phyloP scores from a whole-genome alignment of 108 stramenopile genomes.

The Cylindrotheca closterium region DNA sequence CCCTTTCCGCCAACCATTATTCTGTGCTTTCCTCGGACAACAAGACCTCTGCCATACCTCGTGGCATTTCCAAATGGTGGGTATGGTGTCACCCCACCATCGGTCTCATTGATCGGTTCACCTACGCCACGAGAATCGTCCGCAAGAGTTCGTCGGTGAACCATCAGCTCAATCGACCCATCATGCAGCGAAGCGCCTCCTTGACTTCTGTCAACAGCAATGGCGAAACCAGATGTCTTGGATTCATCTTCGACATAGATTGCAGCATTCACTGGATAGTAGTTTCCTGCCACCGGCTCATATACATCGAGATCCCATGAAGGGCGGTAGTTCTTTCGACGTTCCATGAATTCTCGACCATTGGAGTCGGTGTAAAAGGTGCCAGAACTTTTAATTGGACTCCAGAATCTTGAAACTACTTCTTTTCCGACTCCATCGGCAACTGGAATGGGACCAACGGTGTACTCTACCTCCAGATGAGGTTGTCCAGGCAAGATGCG shows the following conservation, averaged over 20 bases:
- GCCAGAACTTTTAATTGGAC: slow-evolving; percentile 55
- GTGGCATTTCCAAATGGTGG: slow-evolving; percentile 82
- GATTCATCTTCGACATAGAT: slow-evolving; percentile 76
- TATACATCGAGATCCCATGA: slow-evolving; percentile 69
- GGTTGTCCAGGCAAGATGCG: slow-evolving; percentile 59
- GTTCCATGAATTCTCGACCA: slow-evolving; percentile 88
- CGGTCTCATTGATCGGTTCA: slow-evolving; percentile 87
- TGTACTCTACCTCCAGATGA: slow-evolving; percentile 61
- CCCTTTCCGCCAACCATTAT: slow-evolving; percentile 48
- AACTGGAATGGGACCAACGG: slow-evolving; percentile 90
- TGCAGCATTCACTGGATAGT: slow-evolving; percentile 95
- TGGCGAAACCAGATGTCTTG: slow-evolving; percentile 38
- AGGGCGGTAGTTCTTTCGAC: slow-evolving; percentile 65
- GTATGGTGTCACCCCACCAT: slow-evolving; percentile 69
- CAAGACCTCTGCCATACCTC: slow-evolving; percentile 77
- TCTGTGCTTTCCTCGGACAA: slow-evolving; percentile 86
- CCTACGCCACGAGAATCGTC: slow-evolving; percentile 77
- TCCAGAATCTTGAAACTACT: slow-evolving; percentile 75
- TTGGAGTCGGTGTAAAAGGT: slow-evolving; percentile 95
- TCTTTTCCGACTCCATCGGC: slow-evolving; percentile 80
- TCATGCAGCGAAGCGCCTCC: slow-evolving; percentile 83
- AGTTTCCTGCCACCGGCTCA: slow-evolving; percentile 94
- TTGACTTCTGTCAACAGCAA: slow-evolving; percentile 88
- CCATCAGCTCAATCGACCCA: slow-evolving; percentile 93
- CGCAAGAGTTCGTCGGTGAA: slow-evolving; percentile 79